phyloP scores from a whole-genome alignment of 768 basidiomycete species.

The Trametes gibbosa region DNA sequence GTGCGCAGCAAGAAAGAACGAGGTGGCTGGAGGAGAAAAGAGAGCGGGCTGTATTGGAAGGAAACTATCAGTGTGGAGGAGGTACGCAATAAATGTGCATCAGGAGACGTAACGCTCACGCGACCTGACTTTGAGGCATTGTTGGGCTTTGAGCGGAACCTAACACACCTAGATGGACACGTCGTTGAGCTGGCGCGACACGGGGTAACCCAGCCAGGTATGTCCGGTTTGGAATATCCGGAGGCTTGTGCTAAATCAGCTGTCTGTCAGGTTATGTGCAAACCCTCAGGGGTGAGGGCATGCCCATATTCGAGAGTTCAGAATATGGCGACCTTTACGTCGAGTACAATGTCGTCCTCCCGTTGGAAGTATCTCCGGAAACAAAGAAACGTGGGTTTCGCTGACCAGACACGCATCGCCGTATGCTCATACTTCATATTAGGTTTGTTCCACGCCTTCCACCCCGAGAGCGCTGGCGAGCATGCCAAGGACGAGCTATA shows the following conservation, averaged over 20 bases:
- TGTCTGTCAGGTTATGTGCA: slow-evolving; percentile 71
- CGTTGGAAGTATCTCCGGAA: slow-evolving; percentile 63
- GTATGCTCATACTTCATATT: not conserved
- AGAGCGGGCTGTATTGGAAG: slow-evolving; percentile 86
- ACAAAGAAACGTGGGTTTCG: slow-evolving; percentile 71
- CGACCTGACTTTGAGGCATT: slow-evolving; percentile 60
- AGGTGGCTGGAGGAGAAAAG: slow-evolving; percentile 87
- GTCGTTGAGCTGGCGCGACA: slow-evolving; percentile 63
- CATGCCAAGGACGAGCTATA: slow-evolving; percentile 42
- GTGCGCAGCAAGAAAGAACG: slow-evolving; percentile 75
- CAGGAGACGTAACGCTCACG: not conserved
- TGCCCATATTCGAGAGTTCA: slow-evolving; percentile 65
- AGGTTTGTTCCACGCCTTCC: slow-evolving; percentile 60
- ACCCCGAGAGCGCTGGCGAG: slow-evolving; percentile 28
- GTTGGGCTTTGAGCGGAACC: slow-evolving; percentile 91
- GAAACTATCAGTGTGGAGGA: slow-evolving; percentile 91
- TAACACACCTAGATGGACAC: slow-evolving; percentile 92
- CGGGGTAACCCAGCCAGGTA: slow-evolving; percentile 91
- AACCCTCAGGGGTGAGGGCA: slow-evolving; percentile 82
- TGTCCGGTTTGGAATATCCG: slow-evolving; percentile 17
- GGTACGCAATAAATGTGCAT: slow-evolving; percentile 43
- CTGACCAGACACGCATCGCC: not conserved
- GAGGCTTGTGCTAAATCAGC: not conserved
- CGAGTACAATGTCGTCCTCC: slow-evolving; percentile 92
- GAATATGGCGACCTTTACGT: slow-evolving; percentile 81